Conservation (phyloP, 768 basidiomycete genomes). For the Podaxis sp. region DNA sequence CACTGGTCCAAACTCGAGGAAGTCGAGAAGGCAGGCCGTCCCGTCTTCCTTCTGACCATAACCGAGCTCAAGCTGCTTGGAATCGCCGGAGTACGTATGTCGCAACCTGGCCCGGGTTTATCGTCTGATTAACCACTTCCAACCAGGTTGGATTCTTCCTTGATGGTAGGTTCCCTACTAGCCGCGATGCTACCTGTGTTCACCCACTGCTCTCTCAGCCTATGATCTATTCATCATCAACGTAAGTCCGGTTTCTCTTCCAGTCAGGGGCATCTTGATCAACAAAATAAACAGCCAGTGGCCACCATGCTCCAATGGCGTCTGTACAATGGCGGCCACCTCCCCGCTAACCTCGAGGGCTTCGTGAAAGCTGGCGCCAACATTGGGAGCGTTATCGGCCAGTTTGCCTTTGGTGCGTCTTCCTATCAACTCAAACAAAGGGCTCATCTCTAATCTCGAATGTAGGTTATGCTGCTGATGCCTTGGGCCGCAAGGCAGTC, state of each 20-base stretch:
- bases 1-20: slow-evolving; percentile 18
- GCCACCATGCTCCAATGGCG: slow-evolving; percentile 65
- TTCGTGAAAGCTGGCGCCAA: slow-evolving; percentile 64
- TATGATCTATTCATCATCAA: slow-evolving; percentile 74
- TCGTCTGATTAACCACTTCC: neutral
- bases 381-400: slow-evolving; percentile 69
- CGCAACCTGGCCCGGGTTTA: neutral
- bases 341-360: slow-evolving; percentile 55
- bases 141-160: slow-evolving; percentile 64
- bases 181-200: neutral
- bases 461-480: slow-evolving; percentile 59
- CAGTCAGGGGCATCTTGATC: neutral
- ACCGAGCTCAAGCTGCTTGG: slow-evolving; percentile 57
- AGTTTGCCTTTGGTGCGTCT: slow-evolving; percentile 51
- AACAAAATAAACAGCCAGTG: slow-evolving; percentile 41
- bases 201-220: slow-evolving; percentile 29
- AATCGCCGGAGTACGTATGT: slow-evolving; percentile 50
- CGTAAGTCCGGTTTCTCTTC: slow-evolving; percentile 26
- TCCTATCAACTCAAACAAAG: neutral
- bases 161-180: slow-evolving; percentile 39
- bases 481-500: slow-evolving; percentile 64
- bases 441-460: neutral
- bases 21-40: slow-evolving; percentile 23
- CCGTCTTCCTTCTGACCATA: slow-evolving; percentile 24
- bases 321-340: slow-evolving; percentile 45